Evolutionary conservation across 345 rosid species (phyloP).

Genomic region (Hirschfeldia incana): DNA sequence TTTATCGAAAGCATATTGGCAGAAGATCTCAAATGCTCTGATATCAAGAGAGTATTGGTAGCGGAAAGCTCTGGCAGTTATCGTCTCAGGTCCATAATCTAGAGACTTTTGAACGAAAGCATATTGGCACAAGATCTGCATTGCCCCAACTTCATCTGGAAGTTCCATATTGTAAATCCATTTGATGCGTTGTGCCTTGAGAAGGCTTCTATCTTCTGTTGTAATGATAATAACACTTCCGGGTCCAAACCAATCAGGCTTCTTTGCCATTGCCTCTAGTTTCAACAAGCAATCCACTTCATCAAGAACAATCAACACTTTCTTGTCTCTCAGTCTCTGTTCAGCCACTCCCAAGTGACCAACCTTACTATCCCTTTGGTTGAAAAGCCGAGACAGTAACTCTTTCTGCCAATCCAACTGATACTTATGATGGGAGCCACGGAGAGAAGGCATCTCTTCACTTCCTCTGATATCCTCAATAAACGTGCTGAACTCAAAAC

Average conservation of each 20-base stretch:
- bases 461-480: constrained; percentile 2
- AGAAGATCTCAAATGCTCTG: not conserved
- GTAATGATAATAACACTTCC: not conserved
- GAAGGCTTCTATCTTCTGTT: not conserved
- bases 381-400: not conserved
- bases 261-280: not conserved
- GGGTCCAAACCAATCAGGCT: not conserved
- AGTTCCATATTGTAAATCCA: not conserved
- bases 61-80: too few species aligned
- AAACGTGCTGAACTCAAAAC: not conserved
- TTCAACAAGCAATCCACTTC: not conserved
- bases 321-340: not conserved
- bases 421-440: not conserved
- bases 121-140: not conserved
- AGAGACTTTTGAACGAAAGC: not conserved
- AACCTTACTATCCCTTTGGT: not conserved
- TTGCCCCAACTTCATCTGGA: not conserved
- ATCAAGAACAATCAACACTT: not conserved
- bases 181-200: not conserved
- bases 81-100: not conserved
- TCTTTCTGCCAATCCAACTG: not conserved
- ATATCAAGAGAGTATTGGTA: too few species aligned
- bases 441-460: not conserved
- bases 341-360: not conserved
- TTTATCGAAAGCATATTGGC: not conserved